phyloP scores from a whole-genome alignment of 192 early-diverging fungal species.

The Linderina pennispora region DNA sequence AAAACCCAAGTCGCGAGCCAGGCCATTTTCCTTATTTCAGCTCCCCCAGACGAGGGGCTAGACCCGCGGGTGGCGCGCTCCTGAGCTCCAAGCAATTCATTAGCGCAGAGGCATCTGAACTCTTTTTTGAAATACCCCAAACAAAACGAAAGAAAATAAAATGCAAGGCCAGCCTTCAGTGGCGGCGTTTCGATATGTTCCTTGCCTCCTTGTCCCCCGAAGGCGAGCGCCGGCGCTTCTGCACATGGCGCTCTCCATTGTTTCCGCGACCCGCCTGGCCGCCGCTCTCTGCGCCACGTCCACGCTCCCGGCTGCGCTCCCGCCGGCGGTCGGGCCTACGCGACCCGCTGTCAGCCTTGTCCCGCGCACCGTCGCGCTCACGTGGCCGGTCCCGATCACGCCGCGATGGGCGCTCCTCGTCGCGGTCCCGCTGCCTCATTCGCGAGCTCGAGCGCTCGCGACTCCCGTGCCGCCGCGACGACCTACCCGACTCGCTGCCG shows the following conservation, averaged over 20 bases:
- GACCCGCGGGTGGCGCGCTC: no score
- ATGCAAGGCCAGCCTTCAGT: no score
- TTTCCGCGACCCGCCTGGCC: not conserved
- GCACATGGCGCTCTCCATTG: not conserved
- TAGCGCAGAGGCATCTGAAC: no score
- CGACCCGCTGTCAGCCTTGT: slow-evolving; percentile 5
- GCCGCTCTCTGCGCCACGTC: not conserved
- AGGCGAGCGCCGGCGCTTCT: slow-evolving; percentile 39
- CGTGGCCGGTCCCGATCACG: slow-evolving; percentile 17
- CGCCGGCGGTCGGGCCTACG: slow-evolving; percentile 24
- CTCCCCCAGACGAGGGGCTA: no score
- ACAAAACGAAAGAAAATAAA: no score
- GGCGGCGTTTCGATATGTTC: slow-evolving; percentile 32
- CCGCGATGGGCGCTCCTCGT: slow-evolving; percentile 15
- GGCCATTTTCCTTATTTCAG: no score
- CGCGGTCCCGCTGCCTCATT: slow-evolving; percentile 19
- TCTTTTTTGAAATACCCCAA: no score
- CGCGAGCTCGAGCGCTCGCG: slow-evolving; percentile 23
- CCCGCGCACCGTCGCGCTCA: slow-evolving; percentile 7
- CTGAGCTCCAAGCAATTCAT: no score
- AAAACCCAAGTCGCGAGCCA: no score
- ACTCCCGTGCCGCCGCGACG: slow-evolving; percentile 17
- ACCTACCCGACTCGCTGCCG: slow-evolving; percentile 26
- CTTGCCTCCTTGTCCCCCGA: slow-evolving; percentile 35
- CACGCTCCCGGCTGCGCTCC: slow-evolving; percentile 22